Evolutionary conservation across 345 rosid genomes (phyloP), one percentile per base, ranked within the genome.

Genomic region (Adansonia digitata): DNA sequence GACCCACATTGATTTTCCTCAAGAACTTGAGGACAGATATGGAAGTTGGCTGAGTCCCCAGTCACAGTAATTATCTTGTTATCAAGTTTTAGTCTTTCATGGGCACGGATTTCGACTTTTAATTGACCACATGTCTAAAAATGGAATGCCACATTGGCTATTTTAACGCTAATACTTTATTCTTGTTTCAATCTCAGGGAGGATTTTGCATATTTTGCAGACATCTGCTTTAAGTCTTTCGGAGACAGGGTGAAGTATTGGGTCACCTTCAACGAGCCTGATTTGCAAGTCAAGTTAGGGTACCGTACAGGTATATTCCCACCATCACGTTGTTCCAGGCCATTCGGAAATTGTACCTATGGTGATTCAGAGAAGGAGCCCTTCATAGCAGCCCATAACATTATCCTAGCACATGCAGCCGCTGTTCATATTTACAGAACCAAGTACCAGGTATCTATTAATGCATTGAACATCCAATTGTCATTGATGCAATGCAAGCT

Each of bases 11-110:
- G 94, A 90, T 75, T 77, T 83, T 53, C 98, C 98, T 75, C 91
- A 91, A 81, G 90, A 87, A 78, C 80, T 94, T 1, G 97, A 85
- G 46, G 80, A 85, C 45, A 86, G 88, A 83, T 93, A 90, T 67
- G 81, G 90, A 72, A 83, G 84, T 68, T 91, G 94, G 97, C 87
- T 91, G 63, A 94, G 88, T 80, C 86, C 86, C 3, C 55, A 86
- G 73, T 74, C 84, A 66, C 85, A 77, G 97, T 89, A 48, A 80
- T 86, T 60, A 3, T 20, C 40, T 42, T 45, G 9, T 42, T 42
- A n/a, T n/a, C n/a, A 10, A 42, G 20, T 26, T 57, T 5, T 57
- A 29, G 18, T 35, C 5, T 2, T 17, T 34, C 35, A 34, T 31
- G 8, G 18, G 65, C n/a, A 43, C 3, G 15, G 46, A 43, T 43